Base-by-base conservation (phyloP, 2,329 filamentous ascomycete genomes). In the Fonsecaea pugnacius region DNA sequence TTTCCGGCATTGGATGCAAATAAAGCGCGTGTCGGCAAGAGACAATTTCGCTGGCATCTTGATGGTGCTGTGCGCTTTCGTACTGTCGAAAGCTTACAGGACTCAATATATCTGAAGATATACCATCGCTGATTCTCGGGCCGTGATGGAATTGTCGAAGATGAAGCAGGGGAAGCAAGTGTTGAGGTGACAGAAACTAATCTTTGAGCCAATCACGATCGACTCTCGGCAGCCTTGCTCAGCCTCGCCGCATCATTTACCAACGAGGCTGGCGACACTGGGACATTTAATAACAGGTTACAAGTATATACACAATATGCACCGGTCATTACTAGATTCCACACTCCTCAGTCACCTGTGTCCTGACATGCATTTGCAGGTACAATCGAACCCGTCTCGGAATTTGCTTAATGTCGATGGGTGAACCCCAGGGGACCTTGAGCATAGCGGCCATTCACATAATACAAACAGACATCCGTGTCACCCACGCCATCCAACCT, bases 1-100 rank as follows among this genome's bases (percentile, higher is more conserved):
- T 61, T 60, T 54, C 12, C 66, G 64, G 35, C 66, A 68, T 33
- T 62, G 61, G 10, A 27, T 18, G 53, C 66, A 68, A n/a, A 64
- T 18, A 38, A 63, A 40, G 30, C 54, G 58, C 3, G 33, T n/a
- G 32, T 30, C 53, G 12, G 21, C 30, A 9, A 14, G 9, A 21
- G 61, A 55, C 18, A 67, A 27, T 50, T 51, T 58, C 10, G 64
- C 38, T 10, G 64, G 64, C 64, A 67, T 67, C n/a, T 32, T 40
- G 43, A 10, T 51, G 9, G 14, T 5, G 9, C 43, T 8, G 4
- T 10, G 3, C 27, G 27, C 27, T 4, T 30, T 30, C 3, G 18
- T 12, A 3, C 5, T 48, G 43, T 48, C 21, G 10, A 18, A 4
- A 14, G 43, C 43, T 12, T 18, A 24, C 12, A 4, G 12, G 21